Evolutionary conservation across 805 yeast genomes (phyloP), one percentile per base, ranked within the genome.

Genomic region (Candida ipomoeae): DNA sequence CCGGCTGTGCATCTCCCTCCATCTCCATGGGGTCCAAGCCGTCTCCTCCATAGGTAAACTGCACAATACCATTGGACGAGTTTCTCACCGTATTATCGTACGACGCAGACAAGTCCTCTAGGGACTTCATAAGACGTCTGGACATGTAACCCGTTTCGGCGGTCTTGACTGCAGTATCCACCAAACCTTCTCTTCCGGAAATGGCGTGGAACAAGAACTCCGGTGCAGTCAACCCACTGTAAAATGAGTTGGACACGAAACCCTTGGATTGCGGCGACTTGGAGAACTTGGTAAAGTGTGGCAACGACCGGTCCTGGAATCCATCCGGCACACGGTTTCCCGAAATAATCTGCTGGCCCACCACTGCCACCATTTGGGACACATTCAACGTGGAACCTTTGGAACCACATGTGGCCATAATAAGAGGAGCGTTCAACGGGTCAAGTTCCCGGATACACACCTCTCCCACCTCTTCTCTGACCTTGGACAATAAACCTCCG

Each of bases 161-260:
- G 39, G 99, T 94, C 70, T 94, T 94, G 44, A 94, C 99, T 14
- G 99, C 99, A 49, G 99, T 94, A 80, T 94, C 99, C 68, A 94
- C 95, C 67, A 94, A 79, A 79, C 99, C 99, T 76, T 94, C 99
- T 81, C 99, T 89, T 77, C 99, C 99, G 65, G 99, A 98, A 97
- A 94, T 94, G 48, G 98, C 97, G 69, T 94, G 99, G 85, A 94
- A 94, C 69, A 94, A 91, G 70, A 94, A 94, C 70, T 94, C 99
- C 70, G 94, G 98, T 33, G 99, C 99, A 5, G 99, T 91, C 63
- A 94, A 79, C 36, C 99, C 99, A 77, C 98, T 84, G 66, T 92
- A 78, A 66, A 94, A 94, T 13, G 99, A 94, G 67, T 94, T 94
- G 70, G 95, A 97, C 53, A 94, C 96, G 63, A 94, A 94, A 63